Evolutionary conservation across 2,329 filamentous ascomycete species (phyloP).

Genomic region (Tolypocladium paradoxum): DNA sequence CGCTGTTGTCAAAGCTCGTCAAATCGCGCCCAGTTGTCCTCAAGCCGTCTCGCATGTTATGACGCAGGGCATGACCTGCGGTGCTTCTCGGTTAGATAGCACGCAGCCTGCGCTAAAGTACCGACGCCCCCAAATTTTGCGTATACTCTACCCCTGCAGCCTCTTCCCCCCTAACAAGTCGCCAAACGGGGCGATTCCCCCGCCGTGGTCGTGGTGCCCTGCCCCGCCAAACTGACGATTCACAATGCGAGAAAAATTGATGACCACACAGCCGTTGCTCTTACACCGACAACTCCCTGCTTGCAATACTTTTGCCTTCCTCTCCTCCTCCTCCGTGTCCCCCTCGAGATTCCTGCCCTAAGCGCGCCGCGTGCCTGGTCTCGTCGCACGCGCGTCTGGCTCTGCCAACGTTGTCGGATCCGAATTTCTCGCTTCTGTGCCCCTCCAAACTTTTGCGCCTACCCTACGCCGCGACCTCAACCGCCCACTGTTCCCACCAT

Average conservation of each 20-base stretch:
- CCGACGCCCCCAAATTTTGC: not conserved
- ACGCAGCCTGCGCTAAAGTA: not conserved
- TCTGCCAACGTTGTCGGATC: not conserved
- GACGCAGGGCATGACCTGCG: not conserved
- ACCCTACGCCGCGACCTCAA: slow-evolving; percentile 1
- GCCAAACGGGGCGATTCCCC: slow-evolving; percentile 1
- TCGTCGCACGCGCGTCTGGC: slow-evolving; percentile 4
- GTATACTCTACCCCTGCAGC: not conserved
- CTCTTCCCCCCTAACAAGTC: not conserved
- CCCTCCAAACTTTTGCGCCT: slow-evolving; percentile 1
- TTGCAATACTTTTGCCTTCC: slow-evolving; percentile 1
- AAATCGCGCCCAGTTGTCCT: no score
- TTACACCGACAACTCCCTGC: slow-evolving; percentile 9
- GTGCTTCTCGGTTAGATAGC: not conserved
- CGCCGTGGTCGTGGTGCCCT: slow-evolving; percentile 5
- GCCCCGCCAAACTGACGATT: slow-evolving; percentile 26
- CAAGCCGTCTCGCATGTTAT: not conserved
- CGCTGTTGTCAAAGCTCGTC: not conserved
- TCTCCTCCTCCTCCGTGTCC: slow-evolving; percentile 2
- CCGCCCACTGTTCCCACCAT: slow-evolving; percentile 39
- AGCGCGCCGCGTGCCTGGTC: slow-evolving; percentile 8
- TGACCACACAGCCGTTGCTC: slow-evolving; percentile 21
- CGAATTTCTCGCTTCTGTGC: not conserved
- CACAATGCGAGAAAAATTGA: slow-evolving; percentile 28
- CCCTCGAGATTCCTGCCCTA: not conserved